Percentiles rank a stretch among this genome's conserved stretches.
Conservation (phyloP, 1,139 yeast genomes). For the Geotrichum klebahnii region DNA sequence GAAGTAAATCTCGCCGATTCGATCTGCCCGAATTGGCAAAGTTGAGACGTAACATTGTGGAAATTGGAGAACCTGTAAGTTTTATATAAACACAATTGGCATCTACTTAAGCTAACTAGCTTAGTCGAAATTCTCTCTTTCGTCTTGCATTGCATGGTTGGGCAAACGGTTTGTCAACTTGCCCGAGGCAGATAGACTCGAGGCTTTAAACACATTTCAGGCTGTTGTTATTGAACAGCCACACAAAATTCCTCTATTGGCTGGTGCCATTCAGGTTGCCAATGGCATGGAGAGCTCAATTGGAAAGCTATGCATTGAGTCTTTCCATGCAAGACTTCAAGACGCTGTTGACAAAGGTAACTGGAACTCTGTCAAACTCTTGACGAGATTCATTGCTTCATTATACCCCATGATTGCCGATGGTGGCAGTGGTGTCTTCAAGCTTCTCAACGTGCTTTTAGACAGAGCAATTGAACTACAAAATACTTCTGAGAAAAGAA, state of each 20-base stretch:
- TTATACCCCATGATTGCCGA: slow-evolving; percentile 57
- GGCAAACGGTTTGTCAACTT: slow-evolving; percentile 49
- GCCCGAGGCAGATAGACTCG: slow-evolving; percentile 51
- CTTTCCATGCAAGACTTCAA: slow-evolving; percentile 60
- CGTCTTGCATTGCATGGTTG: slow-evolving; percentile 48
- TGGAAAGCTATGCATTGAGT: slow-evolving; percentile 68
- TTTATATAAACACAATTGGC: background rate
- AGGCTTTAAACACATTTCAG: slow-evolving; percentile 54
- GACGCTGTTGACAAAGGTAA: slow-evolving; percentile 46
- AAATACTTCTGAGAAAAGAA: slow-evolving; percentile 27
- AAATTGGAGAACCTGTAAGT: slow-evolving; percentile 35
- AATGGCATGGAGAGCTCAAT: slow-evolving; percentile 63
- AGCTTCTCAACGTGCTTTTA: slow-evolving; percentile 54
- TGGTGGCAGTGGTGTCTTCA: slow-evolving; percentile 44
- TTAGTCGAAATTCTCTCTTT: slow-evolving; percentile 28
- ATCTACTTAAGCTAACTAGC: background rate
- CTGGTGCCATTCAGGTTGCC: slow-evolving; percentile 65
- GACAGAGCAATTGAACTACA: slow-evolving; percentile 57
- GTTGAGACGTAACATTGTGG: slow-evolving; percentile 28
- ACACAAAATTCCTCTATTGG: slow-evolving; percentile 70
- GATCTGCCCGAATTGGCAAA: slow-evolving; percentile 17
- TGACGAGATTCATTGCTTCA: slow-evolving; percentile 65
- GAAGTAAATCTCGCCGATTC: slow-evolving; percentile 13
- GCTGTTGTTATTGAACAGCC: slow-evolving; percentile 85
- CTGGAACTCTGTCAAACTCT: slow-evolving; percentile 70